Base-by-base conservation (phyloP, 495 filamentous ascomycete species). In the Clavariopsis aquatica region DNA sequence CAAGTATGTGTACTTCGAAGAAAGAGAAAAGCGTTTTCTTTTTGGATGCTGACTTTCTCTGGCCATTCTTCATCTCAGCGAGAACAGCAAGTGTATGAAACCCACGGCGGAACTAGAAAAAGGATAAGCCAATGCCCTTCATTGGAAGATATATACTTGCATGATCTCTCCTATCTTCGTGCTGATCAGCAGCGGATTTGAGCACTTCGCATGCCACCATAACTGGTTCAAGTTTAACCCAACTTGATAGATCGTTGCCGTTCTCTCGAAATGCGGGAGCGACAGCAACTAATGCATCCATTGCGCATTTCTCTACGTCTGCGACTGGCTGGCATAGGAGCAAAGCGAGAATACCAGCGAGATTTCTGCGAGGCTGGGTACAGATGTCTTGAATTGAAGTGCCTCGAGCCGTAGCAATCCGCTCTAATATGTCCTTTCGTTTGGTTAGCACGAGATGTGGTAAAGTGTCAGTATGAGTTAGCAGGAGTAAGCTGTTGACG, bases 381-480 rank as follows among this genome's bases (percentile, higher is more conserved):
- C 85, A 88, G 15, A 88, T 73, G 47, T 81, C 79, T 64, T 82
- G 83, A 8, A 82, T 77, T 79, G 77, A 65, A 28, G 85, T 82
- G 22, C 83, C 83, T 56, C 88, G 84, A 55, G 88, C 89, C 54
- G 89, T 81, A 13, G 91, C 89, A 60, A 99, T 89, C 59, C 85
- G 85, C 69, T 87, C 80, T 56, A 99, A 85, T 17, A 96, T 83
- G 63, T 96, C 91, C 52, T 80, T 78, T 60, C 89, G 87, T 71
- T 89, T 87, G 5, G 81, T 84, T 27, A 96, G 77, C 6, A 98
- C 90, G 46, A 99, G 80, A 73, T 88, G 91, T 6, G 94, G 95
- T 13, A 99, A 75, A 2, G 91, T 91, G 71, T 91, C 82, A 12
- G 82, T 79, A 72, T 97, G 92, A n/a, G 92, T 89, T 28, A 84